Evolutionary conservation across 2,329 filamentous ascomycete species (phyloP).

Genomic region (Aspergillus luchuensis): DNA sequence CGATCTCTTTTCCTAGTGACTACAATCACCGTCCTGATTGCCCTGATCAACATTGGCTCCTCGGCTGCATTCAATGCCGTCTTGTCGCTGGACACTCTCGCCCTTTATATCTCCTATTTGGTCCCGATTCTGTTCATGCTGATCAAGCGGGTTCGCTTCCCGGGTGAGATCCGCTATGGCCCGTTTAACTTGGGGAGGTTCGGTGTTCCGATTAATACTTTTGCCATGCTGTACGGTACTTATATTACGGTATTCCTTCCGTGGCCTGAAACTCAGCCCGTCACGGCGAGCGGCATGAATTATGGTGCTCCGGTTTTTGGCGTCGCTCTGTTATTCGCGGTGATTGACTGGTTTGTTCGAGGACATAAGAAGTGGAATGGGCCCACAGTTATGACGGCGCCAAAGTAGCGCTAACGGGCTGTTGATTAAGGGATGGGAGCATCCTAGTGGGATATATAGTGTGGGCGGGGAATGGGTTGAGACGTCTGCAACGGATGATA

Average conservation of each 20-base stretch:
- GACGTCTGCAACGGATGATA: background rate
- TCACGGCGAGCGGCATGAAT: constrained; percentile 29
- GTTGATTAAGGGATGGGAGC: background rate
- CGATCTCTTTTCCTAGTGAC: constrained; percentile 36
- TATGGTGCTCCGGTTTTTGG: constrained; percentile 24
- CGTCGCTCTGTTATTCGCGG: constrained; percentile 20
- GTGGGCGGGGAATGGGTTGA: background rate
- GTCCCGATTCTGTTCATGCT: constrained; percentile 43
- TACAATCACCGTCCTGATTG: constrained; percentile 32
- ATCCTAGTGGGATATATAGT: background rate
- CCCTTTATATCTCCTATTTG: constrained; percentile 54
- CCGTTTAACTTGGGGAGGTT: constrained; percentile 24
- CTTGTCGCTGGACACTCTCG: constrained; percentile 52
- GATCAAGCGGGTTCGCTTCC: constrained; percentile 9
- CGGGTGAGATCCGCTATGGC: constrained; percentile 14
- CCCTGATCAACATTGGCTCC: constrained; percentile 25
- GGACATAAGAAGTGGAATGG: constrained; percentile 10
- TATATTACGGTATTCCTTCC: constrained; percentile 27
- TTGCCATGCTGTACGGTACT: constrained; percentile 26
- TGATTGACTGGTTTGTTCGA: constrained; percentile 20
- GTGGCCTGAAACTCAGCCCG: constrained; percentile 27
- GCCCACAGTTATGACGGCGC: background rate
- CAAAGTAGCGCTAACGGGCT: background rate
- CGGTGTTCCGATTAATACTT: constrained; percentile 22
- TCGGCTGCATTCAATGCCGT: constrained; percentile 55